Evolutionary conservation across 176 grass and related monocot species (phyloP).

Genomic region (Ananas comosus): DNA sequence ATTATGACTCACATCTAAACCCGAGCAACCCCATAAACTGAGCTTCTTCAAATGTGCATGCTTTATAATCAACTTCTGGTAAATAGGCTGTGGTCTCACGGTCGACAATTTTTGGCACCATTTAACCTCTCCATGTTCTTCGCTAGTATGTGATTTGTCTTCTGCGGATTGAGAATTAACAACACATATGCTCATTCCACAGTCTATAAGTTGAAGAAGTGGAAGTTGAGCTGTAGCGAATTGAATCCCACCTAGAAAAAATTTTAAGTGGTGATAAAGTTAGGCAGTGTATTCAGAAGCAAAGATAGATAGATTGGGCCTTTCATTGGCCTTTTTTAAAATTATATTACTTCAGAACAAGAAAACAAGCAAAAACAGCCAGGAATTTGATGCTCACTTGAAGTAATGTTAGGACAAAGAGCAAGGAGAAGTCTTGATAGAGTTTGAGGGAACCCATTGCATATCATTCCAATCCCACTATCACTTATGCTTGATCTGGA

Average conservation of each 20-base stretch:
- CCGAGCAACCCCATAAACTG: constrained; percentile 86
- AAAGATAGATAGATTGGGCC: background rate
- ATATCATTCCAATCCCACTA: constrained; percentile 78
- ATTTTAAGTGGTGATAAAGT: background rate
- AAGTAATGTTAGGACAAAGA: constrained; percentile 73
- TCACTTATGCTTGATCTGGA: constrained; percentile 81
- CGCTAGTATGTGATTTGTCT: constrained; percentile 27
- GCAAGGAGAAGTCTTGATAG: constrained; percentile 52
- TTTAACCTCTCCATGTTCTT: constrained; percentile 31
- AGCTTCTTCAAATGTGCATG: constrained; percentile 60
- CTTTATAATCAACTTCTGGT: constrained; percentile 79
- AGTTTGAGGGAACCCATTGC: constrained; percentile 48
- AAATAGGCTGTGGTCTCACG: constrained; percentile 22
- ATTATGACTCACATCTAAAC: constrained; percentile 40
- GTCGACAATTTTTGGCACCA: constrained; percentile 28
- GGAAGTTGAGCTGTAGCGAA: constrained; percentile 58
- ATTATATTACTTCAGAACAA: background rate
- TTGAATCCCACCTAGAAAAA: constrained; percentile 61
- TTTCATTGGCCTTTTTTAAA: background rate
- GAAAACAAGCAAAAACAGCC: background rate
- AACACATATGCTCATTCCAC: constrained; percentile 57
- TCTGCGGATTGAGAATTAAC: constrained; percentile 24
- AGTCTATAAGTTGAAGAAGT: constrained; percentile 73
- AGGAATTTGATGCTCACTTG: constrained; percentile 43
- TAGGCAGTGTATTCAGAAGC: background rate